Conservation (phyloP, 768 basidiomycete species). For the Podaxis sp. region DNA sequence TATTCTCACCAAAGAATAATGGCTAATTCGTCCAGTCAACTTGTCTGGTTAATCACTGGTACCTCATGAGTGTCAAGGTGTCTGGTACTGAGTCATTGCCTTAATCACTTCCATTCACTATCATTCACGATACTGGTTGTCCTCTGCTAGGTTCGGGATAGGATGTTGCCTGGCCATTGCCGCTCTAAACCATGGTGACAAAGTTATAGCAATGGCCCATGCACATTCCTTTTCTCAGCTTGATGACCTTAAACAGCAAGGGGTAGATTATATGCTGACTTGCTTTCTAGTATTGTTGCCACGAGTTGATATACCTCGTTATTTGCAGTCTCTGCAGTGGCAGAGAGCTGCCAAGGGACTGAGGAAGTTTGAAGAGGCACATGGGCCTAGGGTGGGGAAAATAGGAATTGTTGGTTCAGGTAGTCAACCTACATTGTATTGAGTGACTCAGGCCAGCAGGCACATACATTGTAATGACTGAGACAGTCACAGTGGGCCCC, state of each 20-base stretch:
- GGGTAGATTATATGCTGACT: no score
- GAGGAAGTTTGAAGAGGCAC: no score
- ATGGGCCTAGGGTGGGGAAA: no score
- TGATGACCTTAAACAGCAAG: constrained; percentile 33
- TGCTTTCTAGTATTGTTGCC: no score
- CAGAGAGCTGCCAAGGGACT: no score
- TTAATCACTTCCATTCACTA: not conserved
- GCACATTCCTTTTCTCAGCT: constrained; percentile 36
- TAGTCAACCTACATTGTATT: no score
- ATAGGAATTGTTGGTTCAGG: no score
- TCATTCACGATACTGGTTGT: constrained; percentile 17
- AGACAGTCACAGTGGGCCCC: no score
- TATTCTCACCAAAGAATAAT: not conserved
- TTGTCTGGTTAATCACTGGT: constrained; percentile 31
- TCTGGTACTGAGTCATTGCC: constrained; percentile 16
- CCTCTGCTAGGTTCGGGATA: constrained; percentile 32
- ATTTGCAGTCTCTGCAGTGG: no score
- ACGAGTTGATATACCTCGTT: no score
- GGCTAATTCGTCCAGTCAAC: constrained; percentile 23
- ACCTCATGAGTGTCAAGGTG: constrained; percentile 27
- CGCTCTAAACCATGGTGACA: constrained; percentile 45
- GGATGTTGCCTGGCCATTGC: constrained; percentile 39
- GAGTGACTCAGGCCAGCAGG: no score
- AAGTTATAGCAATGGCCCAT: constrained; percentile 47
- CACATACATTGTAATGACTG: no score